These are phyloP conservation scores for Colletotrichum cordylinicola DNA, from an alignment of 2,329 filamentous ascomycete genomes.

Conservation along the genomic window DNA sequence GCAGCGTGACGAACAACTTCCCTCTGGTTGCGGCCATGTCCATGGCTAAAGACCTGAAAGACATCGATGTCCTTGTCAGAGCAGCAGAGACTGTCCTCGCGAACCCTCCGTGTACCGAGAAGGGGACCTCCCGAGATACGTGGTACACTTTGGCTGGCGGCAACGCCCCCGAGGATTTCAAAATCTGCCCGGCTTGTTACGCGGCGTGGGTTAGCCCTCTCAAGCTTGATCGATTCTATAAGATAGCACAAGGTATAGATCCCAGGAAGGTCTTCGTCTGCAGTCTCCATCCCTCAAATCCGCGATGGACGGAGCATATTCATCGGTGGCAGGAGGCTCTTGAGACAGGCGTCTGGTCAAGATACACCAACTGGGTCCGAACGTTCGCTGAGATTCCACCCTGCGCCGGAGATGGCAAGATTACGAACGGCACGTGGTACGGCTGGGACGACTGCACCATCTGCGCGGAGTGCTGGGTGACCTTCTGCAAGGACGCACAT, in stretches of 20 bases:
- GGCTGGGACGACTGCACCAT: constrained; percentile 24
- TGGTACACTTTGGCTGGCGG: constrained; percentile 35
- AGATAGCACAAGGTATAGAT: constrained; percentile 17
- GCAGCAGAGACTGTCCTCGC: constrained; percentile 27
- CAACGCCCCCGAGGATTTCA: constrained; percentile 26
- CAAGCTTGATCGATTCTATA: constrained; percentile 32
- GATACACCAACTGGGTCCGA: constrained; percentile 31
- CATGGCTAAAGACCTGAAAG: constrained; percentile 26
- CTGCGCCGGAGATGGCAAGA: background rate
- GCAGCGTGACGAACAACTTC: background rate
- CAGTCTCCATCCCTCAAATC: constrained; percentile 30
- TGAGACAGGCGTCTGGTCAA: constrained; percentile 36
- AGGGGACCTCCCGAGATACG: constrained; percentile 34
- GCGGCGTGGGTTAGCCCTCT: constrained; percentile 32
- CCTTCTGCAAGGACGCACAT: constrained; percentile 3
- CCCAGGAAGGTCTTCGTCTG: constrained; percentile 29
- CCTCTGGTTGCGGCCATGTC: constrained; percentile 30
- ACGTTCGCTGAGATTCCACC: constrained; percentile 25
- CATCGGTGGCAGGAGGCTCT: constrained; percentile 31
- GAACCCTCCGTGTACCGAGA: constrained; percentile 29
- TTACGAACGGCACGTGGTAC: constrained; percentile 9
- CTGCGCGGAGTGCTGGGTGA: constrained; percentile 20
- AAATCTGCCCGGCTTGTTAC: constrained; percentile 40
- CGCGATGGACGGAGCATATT: constrained; percentile 30
- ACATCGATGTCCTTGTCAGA: constrained; percentile 32